Conservation (phyloP, 1,284 basidiomycete genomes). For the Trichosporon ovoides region DNA sequence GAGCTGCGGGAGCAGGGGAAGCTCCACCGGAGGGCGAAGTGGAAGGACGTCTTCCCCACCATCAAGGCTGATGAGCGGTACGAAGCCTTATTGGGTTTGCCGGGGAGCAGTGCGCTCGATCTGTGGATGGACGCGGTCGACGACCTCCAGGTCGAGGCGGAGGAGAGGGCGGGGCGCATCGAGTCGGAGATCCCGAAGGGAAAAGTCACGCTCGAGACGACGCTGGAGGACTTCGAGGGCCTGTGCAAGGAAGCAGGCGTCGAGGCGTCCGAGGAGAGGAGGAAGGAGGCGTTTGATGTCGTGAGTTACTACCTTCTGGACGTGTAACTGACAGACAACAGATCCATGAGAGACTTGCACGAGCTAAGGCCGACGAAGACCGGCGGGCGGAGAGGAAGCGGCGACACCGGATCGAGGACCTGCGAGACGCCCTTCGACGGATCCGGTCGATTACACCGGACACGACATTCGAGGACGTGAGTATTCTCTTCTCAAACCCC, state of each 20-base stretch:
- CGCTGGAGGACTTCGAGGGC: constrained; percentile 54
- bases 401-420: constrained; percentile 85
- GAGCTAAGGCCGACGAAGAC: constrained; percentile 71
- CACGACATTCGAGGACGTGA: constrained; percentile 69
- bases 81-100: constrained; percentile 74
- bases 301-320: constrained; percentile 51
- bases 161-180: constrained; percentile 64
- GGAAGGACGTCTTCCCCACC: constrained; percentile 77
- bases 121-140: constrained; percentile 95
- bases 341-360: constrained; percentile 62
- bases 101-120: constrained; percentile 89
- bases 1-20: constrained; percentile 63
- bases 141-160: constrained; percentile 74
- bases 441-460: constrained; percentile 69
- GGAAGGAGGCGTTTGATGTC: constrained; percentile 59
- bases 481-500: too few relatives aligned
- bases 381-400: constrained; percentile 73
- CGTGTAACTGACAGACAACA: constrained; percentile 50
- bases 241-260: constrained; percentile 50
- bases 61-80: constrained; percentile 79
- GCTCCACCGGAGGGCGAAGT: constrained; percentile 76
- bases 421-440: constrained; percentile 92
- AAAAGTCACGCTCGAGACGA: constrained; percentile 47
- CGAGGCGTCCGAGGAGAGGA: constrained; percentile 52
- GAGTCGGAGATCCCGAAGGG: constrained; percentile 39